Conservation (phyloP, 2,329 filamentous ascomycete species). For the Monilinia aucupariae region DNA sequence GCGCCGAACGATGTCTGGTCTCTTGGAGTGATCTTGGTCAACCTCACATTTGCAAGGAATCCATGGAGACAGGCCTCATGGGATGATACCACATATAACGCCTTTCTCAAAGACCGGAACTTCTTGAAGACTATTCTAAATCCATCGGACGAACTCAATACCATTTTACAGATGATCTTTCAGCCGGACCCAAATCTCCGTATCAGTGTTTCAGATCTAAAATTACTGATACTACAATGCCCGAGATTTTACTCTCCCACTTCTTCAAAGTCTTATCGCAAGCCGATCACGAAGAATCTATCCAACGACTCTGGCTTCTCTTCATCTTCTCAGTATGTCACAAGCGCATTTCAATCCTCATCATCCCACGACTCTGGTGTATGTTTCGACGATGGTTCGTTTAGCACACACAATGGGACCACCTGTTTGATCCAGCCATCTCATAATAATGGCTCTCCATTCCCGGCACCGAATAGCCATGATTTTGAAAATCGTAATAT, state of each 20-base stretch:
- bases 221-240: conserved; percentile 69
- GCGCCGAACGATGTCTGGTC: conserved; percentile 97
- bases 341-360: background rate
- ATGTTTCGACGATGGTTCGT: background rate
- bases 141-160: conserved; percentile 81
- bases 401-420: background rate
- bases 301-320: conserved; percentile 11
- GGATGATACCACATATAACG: conserved; percentile 92
- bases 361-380: conserved; percentile 10
- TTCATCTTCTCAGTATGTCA: background rate
- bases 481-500: background rate
- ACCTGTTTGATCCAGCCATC: background rate
- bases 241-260: conserved; percentile 22
- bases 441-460: too few species aligned
- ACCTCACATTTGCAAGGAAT: conserved; percentile 95
- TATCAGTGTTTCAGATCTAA: conserved; percentile 75
- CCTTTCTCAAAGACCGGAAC: conserved; percentile 75
- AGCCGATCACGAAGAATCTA: background rate
- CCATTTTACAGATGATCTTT: conserved; percentile 82
- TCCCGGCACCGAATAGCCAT: background rate
- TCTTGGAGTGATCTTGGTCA: conserved; percentile 95
- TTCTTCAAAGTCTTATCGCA: background rate
- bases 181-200: conserved; percentile 76
- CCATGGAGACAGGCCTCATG: conserved; percentile 95
- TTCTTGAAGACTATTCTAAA: conserved; percentile 93